Conservation (phyloP, 345 rosid genomes). For the Hevea brasiliensis region DNA sequence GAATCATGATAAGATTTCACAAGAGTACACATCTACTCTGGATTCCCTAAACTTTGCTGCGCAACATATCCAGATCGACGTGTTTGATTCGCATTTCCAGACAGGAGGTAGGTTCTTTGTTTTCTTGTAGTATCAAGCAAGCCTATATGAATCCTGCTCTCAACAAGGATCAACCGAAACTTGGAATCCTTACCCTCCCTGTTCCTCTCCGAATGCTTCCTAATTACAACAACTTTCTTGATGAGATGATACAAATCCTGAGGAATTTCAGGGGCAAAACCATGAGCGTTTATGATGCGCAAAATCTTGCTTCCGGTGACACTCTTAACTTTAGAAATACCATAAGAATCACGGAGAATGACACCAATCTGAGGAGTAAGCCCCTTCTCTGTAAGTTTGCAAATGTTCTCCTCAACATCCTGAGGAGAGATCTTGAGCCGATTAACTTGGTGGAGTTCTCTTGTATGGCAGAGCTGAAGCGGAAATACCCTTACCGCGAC, state of each 20-base stretch:
- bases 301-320: conserved; percentile 34
- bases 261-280: conserved; percentile 87
- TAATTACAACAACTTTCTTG: conserved; percentile 87
- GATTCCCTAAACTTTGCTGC: conserved; percentile 12
- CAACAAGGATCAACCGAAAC: conserved; percentile 84
- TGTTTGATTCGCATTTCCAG: too few relatives aligned
- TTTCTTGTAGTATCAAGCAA: conserved; percentile 94
- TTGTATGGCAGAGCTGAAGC: conserved; percentile 89
- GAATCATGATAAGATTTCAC: background rate
- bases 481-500: conserved; percentile 83
- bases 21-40: conserved; percentile 8
- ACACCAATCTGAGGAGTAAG: conserved; percentile 38
- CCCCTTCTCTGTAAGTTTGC: conserved; percentile 36
- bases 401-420: conserved; percentile 49
- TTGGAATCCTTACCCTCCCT: conserved; percentile 93
- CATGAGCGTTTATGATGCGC: conserved; percentile 35
- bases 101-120: conserved; percentile 94
- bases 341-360: conserved; percentile 34
- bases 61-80: too few relatives aligned
- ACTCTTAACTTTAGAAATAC: conserved; percentile 35
- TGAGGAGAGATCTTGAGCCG: conserved; percentile 71
- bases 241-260: conserved; percentile 87
- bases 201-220: conserved; percentile 97
- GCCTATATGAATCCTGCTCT: conserved; percentile 92
- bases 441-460: conserved; percentile 73